Evolutionary conservation across 169 alveolate species (phyloP), one percentile per base, ranked within the genome.

Genomic region (Plasmodium inui): DNA sequence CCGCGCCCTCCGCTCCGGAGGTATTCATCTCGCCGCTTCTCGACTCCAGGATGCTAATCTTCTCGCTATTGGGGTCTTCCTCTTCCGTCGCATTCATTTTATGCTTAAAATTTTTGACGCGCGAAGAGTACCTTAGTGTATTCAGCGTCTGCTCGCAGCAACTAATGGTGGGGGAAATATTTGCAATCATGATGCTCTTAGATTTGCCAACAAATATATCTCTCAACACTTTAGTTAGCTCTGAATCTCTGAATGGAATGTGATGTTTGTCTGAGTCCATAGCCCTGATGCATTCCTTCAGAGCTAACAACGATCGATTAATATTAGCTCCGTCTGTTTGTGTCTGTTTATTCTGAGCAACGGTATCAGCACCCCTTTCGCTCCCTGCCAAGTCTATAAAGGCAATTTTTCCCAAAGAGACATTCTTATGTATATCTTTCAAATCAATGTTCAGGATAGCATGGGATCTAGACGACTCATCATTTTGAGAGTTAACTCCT

Each of bases 241-340:
- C 99, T 37, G 99, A 97, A 84, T 99, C 99, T 94, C 99, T 97
- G 88, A 99, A 99, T 7, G 99, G 99, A 14, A 98, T 98, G 94
- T 99, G 99, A 84, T 98, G 98, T 91, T 98, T 98, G 83, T 99
- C 99, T 76, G 98, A 97, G 91, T 99, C 99, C 97, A 99, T 96
- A 32, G 99, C 99, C 82, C 99, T 95, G 55, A 99, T 99, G 94
- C 99, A 99, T 95, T 99, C 99, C 96, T 99, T 99, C 84, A 99
- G 95, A 26, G 99, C 99, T 55, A 99, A 94, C 61, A 99, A 95
- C 6, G 99, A 98, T 93, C 99, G 97, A 96, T 99, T 99, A 81
- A 99, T 99, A 93, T 99, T 99, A 9, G 99, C 99, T 4, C 99
- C 99, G 85, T 99, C 99, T 78, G 98, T 96, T 93, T 97, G 98